phyloP scores from a whole-genome alignment of 169 alveolate species.

The Babesia gibsoni region DNA sequence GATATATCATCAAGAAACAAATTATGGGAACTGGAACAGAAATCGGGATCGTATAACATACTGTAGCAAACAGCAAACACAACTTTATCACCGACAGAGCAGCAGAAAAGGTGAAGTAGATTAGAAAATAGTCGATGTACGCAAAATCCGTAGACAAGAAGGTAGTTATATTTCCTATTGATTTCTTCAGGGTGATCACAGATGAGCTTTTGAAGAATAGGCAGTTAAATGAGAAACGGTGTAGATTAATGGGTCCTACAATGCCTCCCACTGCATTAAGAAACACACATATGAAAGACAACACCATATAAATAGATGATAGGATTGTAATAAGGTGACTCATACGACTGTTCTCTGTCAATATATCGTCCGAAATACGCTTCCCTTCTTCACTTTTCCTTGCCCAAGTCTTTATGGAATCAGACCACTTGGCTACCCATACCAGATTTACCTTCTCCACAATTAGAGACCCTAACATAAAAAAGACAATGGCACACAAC shows the following conservation, averaged over 20 bases:
- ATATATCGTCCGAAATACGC: neutral
- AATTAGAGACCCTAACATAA: neutral
- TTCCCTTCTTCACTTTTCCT: neutral
- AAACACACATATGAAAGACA: neutral
- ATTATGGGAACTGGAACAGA: neutral
- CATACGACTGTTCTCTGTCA: neutral
- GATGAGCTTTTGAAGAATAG: slow-evolving; percentile 22
- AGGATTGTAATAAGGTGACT: neutral
- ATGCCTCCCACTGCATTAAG: neutral
- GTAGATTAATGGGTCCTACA: slow-evolving; percentile 1
- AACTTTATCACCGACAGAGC: neutral
- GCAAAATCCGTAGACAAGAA: slow-evolving; percentile 8
- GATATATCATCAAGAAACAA: neutral
- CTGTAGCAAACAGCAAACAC: neutral
- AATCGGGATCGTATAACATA: slow-evolving; percentile 1
- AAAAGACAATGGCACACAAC: neutral
- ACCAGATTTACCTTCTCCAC: neutral
- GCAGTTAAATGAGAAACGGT: slow-evolving; percentile 9
- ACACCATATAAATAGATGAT: neutral
- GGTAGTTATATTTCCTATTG: slow-evolving; percentile 16
- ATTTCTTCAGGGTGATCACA: slow-evolving; percentile 7
- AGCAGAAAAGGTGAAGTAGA: neutral
- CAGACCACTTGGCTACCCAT: slow-evolving; percentile 16
- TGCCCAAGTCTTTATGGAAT: neutral
- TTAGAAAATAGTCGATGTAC: slow-evolving; percentile 26